These are phyloP conservation scores for Aspergillus chevalieri DNA, from an alignment of 2,329 filamentous ascomycete species.

Conservation along the genomic window DNA sequence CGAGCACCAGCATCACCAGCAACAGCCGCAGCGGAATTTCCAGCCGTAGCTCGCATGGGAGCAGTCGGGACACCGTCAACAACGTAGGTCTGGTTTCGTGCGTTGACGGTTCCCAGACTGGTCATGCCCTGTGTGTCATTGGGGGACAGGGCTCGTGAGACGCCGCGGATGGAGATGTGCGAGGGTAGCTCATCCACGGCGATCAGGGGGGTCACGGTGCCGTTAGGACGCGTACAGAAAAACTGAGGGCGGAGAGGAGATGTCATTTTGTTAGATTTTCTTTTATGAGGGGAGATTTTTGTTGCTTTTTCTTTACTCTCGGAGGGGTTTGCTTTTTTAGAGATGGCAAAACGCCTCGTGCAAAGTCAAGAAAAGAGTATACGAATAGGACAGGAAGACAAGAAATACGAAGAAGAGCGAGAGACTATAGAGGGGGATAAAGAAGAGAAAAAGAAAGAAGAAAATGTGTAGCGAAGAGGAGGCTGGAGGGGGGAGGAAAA, in stretches of 20 bases:
- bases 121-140: conserved; percentile 40
- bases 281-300: neutral
- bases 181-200: conserved; percentile 42
- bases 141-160: conserved; percentile 29
- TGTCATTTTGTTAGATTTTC: conserved; percentile 12
- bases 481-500: conserved; percentile 6
- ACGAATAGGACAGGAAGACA: neutral
- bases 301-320: neutral
- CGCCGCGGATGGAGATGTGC: conserved; percentile 30
- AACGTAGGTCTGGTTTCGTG: conserved; percentile 29
- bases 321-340: neutral
- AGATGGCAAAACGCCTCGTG: neutral
- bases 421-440: neutral
- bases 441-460: conserved; percentile 6
- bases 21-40: neutral
- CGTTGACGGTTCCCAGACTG: conserved; percentile 30
- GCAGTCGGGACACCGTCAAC: conserved; percentile 21
- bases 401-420: neutral
- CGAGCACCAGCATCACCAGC: conserved; percentile 6
- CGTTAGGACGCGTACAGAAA: conserved; percentile 39
- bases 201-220: conserved; percentile 37
- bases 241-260: conserved; percentile 31
- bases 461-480: conserved; percentile 3
- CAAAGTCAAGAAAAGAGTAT: neutral
- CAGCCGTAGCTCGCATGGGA: neutral